Conservation (phyloP, 169 alveolate genomes). For the Cryptosporidium ubiquitum region DNA sequence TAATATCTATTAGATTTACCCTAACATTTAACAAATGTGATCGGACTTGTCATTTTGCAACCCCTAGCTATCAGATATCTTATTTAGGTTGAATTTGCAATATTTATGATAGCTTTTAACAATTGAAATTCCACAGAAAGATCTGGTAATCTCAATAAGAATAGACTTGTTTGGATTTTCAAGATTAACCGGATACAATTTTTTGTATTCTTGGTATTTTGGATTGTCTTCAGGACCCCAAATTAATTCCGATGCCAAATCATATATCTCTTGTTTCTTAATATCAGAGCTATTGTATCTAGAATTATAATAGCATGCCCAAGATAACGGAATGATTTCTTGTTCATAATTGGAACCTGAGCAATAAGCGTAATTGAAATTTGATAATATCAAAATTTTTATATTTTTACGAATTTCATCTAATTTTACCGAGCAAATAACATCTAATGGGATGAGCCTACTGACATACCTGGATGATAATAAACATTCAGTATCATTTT, state of each 20-base stretch:
- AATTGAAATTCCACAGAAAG: constrained; percentile 59
- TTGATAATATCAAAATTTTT: background rate
- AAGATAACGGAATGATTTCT: background rate
- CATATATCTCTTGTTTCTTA: constrained; percentile 52
- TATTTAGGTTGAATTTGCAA: constrained; percentile 32
- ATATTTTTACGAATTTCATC: constrained; percentile 21
- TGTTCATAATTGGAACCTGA: background rate
- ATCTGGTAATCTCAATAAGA: constrained; percentile 27
- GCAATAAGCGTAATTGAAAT: constrained; percentile 5
- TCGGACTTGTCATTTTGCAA: background rate
- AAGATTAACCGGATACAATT: constrained; percentile 37
- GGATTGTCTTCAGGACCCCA: constrained; percentile 44
- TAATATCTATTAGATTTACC: too few species aligned
- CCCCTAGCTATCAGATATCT: background rate
- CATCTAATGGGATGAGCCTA: constrained; percentile 49
- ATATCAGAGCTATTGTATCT: constrained; percentile 11
- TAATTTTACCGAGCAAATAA: constrained; percentile 17
- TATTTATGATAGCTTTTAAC: constrained; percentile 20
- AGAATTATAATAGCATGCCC: constrained; percentile 54
- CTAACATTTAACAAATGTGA: too few species aligned
- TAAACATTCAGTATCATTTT: background rate
- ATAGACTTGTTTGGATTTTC: constrained; percentile 39
- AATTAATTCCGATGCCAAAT: constrained; percentile 21
- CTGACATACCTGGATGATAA: constrained; percentile 47
- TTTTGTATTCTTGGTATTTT: constrained; percentile 7